Conservation (phyloP, 139 green algal species). For the Eudorina sp. region DNA sequence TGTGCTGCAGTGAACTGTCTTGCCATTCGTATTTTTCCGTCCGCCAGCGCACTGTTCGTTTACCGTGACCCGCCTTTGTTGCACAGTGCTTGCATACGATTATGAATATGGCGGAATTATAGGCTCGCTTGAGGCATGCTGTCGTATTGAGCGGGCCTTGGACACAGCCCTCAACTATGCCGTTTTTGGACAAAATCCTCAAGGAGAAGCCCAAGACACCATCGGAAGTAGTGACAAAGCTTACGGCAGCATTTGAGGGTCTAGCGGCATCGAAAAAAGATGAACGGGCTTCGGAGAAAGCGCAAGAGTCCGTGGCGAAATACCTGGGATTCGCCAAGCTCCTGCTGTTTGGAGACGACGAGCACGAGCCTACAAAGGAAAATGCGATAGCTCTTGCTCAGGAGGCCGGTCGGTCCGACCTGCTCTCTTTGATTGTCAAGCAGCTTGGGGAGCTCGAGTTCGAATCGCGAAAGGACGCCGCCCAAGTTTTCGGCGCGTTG, state of each 20-base stretch:
- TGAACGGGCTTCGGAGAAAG: conserved; percentile 33
- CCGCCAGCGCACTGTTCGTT: not conserved
- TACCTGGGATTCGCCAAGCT: conserved; percentile 75
- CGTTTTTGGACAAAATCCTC: conserved; percentile 27
- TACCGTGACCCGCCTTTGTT: not conserved
- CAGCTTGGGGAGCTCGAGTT: conserved; percentile 86
- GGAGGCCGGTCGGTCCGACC: conserved; percentile 70
- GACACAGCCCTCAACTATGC: conserved; percentile 7
- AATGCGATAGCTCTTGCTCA: conserved; percentile 68
- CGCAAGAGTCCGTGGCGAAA: conserved; percentile 55
- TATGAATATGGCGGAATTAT: not conserved
- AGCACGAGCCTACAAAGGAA: conserved; percentile 76
- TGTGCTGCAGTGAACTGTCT: no score
- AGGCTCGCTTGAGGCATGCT: not conserved
- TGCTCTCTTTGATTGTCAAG: conserved; percentile 76
- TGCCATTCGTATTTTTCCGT: no score
- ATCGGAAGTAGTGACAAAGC: conserved; percentile 43
- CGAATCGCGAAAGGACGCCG: conserved; percentile 89
- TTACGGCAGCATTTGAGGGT: conserved; percentile 26
- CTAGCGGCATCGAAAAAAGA: conserved; percentile 13
- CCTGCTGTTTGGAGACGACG: conserved; percentile 80
- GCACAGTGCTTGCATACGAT: not conserved
- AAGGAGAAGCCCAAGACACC: conserved; percentile 42
- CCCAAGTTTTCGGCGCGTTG: conserved; percentile 79
- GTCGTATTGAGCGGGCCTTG: not conserved